A percentile compares a stretch with the other conserved stretches of the same genome.
These are phyloP conservation scores for Rhinocladiella mackenziei DNA, from an alignment of 2,329 filamentous ascomycete species.

Conservation along the genomic window DNA sequence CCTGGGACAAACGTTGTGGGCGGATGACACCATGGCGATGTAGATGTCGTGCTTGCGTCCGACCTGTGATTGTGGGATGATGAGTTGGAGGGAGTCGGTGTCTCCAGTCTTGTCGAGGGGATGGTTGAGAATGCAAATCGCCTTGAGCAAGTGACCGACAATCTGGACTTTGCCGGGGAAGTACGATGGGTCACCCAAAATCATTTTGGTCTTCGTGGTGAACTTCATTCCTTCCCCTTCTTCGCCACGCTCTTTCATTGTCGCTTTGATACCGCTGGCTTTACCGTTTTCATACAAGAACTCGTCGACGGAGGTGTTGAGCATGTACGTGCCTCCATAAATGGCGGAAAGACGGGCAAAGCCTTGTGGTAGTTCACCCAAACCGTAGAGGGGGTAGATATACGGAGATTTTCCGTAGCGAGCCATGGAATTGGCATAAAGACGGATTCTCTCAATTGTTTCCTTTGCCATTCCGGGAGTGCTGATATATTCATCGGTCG, in stretches of 20 bases:
- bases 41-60: slow-evolving; percentile 98
- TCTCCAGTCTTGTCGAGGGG: slow-evolving; percentile 86
- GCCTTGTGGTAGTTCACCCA: slow-evolving; percentile 94
- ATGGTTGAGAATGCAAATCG: slow-evolving; percentile 96
- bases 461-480: slow-evolving; percentile 70
- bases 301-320: slow-evolving; percentile 92
- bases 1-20: slow-evolving; percentile 98
- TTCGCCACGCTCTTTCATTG: slow-evolving; percentile 84
- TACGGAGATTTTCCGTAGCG: slow-evolving; percentile 98
- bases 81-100: slow-evolving; percentile 85
- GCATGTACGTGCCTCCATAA: slow-evolving; percentile 98
- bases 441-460: slow-evolving; percentile 82
- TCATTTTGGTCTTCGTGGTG: slow-evolving; percentile 91
- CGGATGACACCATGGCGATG: slow-evolving; percentile 89
- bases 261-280: slow-evolving; percentile 93
- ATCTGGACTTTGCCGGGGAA: slow-evolving; percentile 86
- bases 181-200: slow-evolving; percentile 94
- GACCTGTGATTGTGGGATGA: slow-evolving; percentile 96
- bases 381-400: slow-evolving; percentile 97
- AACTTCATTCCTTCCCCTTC: slow-evolving; percentile 76
- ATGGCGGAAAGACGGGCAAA: slow-evolving; percentile 97
- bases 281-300: slow-evolving; percentile 78
- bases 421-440: slow-evolving; percentile 97
- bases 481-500: slow-evolving; percentile 81
- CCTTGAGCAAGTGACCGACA: slow-evolving; percentile 85